Percentiles rank a stretch among this genome's conserved stretches.
These are phyloP conservation scores for Fonsecaea pedrosoi DNA, from an alignment of 2,329 filamentous ascomycete species.

Conservation along the genomic window DNA sequence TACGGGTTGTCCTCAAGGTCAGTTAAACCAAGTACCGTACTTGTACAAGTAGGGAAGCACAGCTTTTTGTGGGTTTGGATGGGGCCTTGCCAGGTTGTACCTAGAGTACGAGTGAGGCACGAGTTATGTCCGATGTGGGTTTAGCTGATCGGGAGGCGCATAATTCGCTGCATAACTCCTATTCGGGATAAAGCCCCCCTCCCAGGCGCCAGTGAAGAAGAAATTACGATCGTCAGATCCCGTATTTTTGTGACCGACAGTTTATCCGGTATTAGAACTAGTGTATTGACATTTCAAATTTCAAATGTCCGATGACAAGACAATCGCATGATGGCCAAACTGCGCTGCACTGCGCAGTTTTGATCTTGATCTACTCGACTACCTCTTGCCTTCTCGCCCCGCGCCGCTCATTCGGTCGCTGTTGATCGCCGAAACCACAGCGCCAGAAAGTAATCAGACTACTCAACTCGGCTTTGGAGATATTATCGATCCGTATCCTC, in stretches of 20 bases:
- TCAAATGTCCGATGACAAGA: conserved; percentile 4
- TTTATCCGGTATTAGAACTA: conserved; percentile 12
- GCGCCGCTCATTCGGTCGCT: neutral
- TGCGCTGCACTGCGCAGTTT: too few species aligned
- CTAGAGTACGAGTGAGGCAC: too few species aligned
- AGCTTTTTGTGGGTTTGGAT: too few species aligned
- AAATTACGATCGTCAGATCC: neutral
- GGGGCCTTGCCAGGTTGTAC: too few species aligned
- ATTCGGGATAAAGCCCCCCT: conserved; percentile 2
- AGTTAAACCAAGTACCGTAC: neutral
- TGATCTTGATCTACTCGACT: neutral
- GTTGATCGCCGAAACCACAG: neutral
- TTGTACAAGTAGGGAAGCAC: too few species aligned
- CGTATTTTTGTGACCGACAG: neutral
- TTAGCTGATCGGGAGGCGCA: conserved; percentile 5
- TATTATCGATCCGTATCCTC: neutral
- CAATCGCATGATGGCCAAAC: neutral
- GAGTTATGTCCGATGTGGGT: neutral
- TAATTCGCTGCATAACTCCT: conserved; percentile 25
- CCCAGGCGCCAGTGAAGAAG: neutral
- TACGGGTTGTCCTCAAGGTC: neutral
- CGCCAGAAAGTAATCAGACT: conserved; percentile 10
- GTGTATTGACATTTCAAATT: conserved; percentile 14
- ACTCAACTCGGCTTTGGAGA: conserved; percentile 1
- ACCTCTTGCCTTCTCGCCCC: neutral